Evolutionary conservation across 176 grass and related monocot species (phyloP), one percentile per base, ranked within the genome.

Genomic region (Zoysia pacifica): DNA sequence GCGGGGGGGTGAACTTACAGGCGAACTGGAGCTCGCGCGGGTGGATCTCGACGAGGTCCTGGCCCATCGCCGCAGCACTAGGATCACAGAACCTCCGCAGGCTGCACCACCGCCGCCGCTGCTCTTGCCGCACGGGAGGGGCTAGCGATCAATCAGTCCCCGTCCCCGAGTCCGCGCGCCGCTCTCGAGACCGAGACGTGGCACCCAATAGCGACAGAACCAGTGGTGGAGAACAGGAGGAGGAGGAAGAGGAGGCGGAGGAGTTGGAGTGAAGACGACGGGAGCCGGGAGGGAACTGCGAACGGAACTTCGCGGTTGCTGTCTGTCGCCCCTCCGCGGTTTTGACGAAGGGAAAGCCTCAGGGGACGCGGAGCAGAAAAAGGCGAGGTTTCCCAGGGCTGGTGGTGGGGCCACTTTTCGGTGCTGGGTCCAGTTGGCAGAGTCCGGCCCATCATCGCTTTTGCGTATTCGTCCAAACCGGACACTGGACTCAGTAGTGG

Each of bases 11-110:
- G 55, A 19, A 19, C 82, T 98, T 89, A 98, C 92, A 98, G 79
- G 92, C 90, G 80, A 98, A 94, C 83, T 87, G 84, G 86, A 98
- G 95, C 80, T 98, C 95, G 18, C 86, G 74, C 1, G 90, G 95
- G 3, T 90, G 83, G 88, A 98, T 98, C 80, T 91, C 88, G 67
- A 94, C 90, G 79, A 98, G 90, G 78, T 90, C 88, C 86, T 89
- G 87, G 4, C 88, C 92, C 90, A 89, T 94, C 64, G 58, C 79
- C 59, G n/a, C 79, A 5, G 14, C 40, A 28, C 28, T 28, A 56
- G 28, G 28, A 28, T 28, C 28, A 28, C 28, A 28, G 28, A 28
- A 28, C 28, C 28, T 15, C 75, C 11, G 9, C 20, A 0, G 4
- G 40, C 39, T 28, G 16, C 81, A 16, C 48, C 53, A 56, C 53